These are phyloP conservation scores for Panicum miliaceum DNA, from an alignment of 176 grass and related monocot genomes.

Conservation along the genomic window DNA sequence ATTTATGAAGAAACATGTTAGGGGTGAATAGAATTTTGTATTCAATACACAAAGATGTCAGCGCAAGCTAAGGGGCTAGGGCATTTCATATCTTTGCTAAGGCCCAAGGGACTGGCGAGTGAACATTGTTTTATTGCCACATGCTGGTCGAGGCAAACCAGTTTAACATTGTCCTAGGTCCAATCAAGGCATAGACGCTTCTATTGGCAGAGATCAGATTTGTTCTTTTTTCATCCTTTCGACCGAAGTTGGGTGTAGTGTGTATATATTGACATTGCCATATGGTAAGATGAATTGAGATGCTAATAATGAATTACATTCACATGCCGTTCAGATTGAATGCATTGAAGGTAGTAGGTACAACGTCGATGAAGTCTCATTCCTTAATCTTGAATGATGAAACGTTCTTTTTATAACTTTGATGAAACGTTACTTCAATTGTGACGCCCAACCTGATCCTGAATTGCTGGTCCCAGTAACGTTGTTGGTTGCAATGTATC, in stretches of 20 bases:
- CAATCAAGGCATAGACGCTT: not conserved
- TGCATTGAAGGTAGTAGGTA: not conserved
- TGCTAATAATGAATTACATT: not conserved
- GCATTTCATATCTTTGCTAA: not conserved
- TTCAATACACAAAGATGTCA: conserved; percentile 12
- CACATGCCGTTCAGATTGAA: not conserved
- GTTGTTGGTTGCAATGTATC: not conserved
- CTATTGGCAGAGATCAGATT: not conserved
- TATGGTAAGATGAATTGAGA: conserved; percentile 31
- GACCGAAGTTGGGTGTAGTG: not conserved
- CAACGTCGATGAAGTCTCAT: not conserved
- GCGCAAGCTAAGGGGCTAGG: conserved; percentile 25
- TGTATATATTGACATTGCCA: conserved; percentile 41
- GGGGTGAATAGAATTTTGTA: not conserved
- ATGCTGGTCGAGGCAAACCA: conserved; percentile 9
- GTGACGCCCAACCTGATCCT: not conserved
- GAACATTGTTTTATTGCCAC: conserved; percentile 17
- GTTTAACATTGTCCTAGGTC: conserved; percentile 28
- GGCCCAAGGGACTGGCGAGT: not conserved
- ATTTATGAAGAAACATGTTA: conserved; percentile 8
- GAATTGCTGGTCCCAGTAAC: not conserved
- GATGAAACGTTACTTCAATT: not conserved
- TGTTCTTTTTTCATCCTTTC: not conserved
- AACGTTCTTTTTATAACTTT: too few relatives aligned
- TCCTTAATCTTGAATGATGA: not conserved